Base-by-base conservation (phyloP, 352 stramenopile genomes). In the Salisapilia sapeloensis region DNA sequence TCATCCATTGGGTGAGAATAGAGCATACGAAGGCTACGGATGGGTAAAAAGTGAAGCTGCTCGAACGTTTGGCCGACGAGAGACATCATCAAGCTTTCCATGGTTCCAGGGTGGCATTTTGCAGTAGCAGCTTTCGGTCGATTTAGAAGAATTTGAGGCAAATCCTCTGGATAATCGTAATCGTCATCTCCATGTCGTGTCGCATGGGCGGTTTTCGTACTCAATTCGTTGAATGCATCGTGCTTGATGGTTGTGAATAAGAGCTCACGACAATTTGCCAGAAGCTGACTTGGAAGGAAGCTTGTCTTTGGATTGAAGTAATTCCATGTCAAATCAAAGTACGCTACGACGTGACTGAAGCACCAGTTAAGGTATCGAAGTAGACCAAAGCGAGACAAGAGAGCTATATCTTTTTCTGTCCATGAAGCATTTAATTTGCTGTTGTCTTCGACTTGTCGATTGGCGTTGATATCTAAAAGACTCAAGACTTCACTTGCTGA, bases 1-100 rank as follows among this genome's bases (percentile, higher is more conserved):
- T 94, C 81, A 46, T 95, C 82, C 82, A 95, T 94, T 4, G 80
- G 82, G 33, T 95, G 82, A 1, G 71, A 87, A 42, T 94, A 95
- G 2, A 80, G 69, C 60, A 94, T 94, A 0, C 82, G 77, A 27
- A 91, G 38, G 3, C 53, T 64, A 10, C 57, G 50, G 0, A 84
- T 34, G 5, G 72, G 63, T 15, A 92, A 22, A 34, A 91, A 93
- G 33, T 93, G 77, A 1, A 94, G 50, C 36, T 78, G 66, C 29
- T 90, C 67, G 31, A 91, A 92, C 4, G 75, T 44, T 34, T 94
- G 80, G 0, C 80, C 80, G 22, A 93, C 84, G 16, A 93, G 46
- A 1, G 72, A 91, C 6, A 67, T 42, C 19, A 80, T 59, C 10
- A 94, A 32, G 19, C 59, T 81, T 40, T 60, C 78, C 9, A 63